Conservation (phyloP, 2,329 filamentous ascomycete species). For the Endothia cerciana region DNA sequence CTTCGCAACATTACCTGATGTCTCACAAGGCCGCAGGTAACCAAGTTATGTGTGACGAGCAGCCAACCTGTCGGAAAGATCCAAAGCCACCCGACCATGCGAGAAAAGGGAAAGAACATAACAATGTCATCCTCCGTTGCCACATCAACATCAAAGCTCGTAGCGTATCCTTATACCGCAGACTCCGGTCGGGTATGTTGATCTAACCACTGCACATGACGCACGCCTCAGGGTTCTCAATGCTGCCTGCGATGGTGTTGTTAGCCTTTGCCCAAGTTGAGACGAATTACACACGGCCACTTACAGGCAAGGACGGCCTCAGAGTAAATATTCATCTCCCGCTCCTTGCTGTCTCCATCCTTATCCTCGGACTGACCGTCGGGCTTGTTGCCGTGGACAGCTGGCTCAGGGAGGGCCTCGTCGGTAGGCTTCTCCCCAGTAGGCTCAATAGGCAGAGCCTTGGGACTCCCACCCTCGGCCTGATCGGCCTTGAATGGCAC, state of each 20-base stretch:
- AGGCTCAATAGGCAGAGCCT: constrained; percentile 75
- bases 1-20: constrained; percentile 24
- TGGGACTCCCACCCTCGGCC: constrained; percentile 78
- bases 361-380: constrained; percentile 71
- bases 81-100: constrained; percentile 3
- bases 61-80: constrained; percentile 15
- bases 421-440: constrained; percentile 64
- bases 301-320: constrained; percentile 87
- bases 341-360: constrained; percentile 70
- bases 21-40: constrained; percentile 18
- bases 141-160: constrained; percentile 20
- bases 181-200: constrained; percentile 6
- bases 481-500: constrained; percentile 77
- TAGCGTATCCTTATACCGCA: constrained; percentile 14
- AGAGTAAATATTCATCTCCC: constrained; percentile 92
- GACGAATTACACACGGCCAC: constrained; percentile 34
- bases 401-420: constrained; percentile 60
- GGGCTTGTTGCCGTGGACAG: constrained; percentile 54
- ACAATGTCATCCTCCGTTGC: constrained; percentile 22
- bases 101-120: constrained; percentile 7
- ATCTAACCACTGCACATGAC: constrained; percentile 93
- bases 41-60: constrained; percentile 14
- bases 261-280: constrained; percentile 37
- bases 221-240: constrained; percentile 94
- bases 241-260: constrained; percentile 66